Evolutionary conservation across 805 yeast genomes (phyloP), one percentile per base, ranked within the genome.

Genomic region (Kodamaea jinghongensis): DNA sequence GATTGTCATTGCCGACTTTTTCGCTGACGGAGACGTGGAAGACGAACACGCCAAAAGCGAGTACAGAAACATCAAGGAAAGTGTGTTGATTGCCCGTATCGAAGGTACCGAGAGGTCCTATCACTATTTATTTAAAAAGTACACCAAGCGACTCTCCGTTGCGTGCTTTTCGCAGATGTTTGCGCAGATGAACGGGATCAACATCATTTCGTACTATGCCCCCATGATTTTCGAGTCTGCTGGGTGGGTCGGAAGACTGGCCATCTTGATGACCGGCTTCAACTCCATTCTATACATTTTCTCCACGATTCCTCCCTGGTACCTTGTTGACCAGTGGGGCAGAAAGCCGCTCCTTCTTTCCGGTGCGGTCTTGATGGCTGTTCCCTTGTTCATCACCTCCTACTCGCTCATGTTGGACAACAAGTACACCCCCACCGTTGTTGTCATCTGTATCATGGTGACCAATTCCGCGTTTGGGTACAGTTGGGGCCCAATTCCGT

Each of bases 401-500:
- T 75, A 76, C 55, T 79, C 72, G 8, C 52, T 68, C 25, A 55
- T 44, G 43, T 42, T 65, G 38, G 45, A 66, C 45, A 59, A 66
- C 46, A 43, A 39, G 5, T 60, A 67, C 41, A 86, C 95, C 2
- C 84, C 95, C 8, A 68, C 71, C 12, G 58, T 79, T 45, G 96
- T 88, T 25, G 96, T 88, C 2, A 54, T 76, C 2, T 78, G 84
- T 52, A 96, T 89, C 12, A 75, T 89, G 39, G 63, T 86, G 11
- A 86, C 81, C 67, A 89, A 87, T 54, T 86, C 95, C 1, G 79
- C 81, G 3, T 89, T 89, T 63, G 96, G 96, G 12, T 80, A 79
- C 54, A 81, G 91, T 39, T 90, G 96, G 95, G 97, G 96, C 7
- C 96, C 96, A 3, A 81, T 89, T 39, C 95, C 95, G 9, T 88